A percentile compares a stretch with the other conserved stretches of the same genome.
Evolutionary conservation across 2,329 filamentous ascomycete genomes (phyloP).

Genomic region (Tolypocladium cylindrosporum): DNA sequence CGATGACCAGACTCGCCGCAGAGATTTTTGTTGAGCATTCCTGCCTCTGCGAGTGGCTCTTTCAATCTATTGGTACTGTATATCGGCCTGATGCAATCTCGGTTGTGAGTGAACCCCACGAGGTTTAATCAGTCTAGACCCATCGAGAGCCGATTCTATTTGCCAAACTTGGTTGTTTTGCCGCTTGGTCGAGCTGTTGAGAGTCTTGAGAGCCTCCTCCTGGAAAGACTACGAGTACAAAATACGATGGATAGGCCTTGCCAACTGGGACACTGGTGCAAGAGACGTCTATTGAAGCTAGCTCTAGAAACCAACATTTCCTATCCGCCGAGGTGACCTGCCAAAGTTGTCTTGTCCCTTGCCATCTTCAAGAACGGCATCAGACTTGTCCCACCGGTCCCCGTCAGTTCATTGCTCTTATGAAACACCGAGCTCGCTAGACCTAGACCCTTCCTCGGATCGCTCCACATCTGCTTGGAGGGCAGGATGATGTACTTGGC

Average conservation of each 20-base stretch:
- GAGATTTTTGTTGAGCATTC: background rate
- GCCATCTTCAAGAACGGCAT: conserved; percentile 87
- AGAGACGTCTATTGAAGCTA: background rate
- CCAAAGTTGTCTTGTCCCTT: conserved; percentile 63
- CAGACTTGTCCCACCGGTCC: conserved; percentile 78
- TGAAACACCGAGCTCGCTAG: conserved; percentile 29
- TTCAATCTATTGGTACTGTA: background rate
- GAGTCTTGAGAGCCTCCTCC: background rate
- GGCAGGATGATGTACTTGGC: conserved; percentile 84
- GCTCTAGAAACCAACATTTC: background rate
- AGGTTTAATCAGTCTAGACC: background rate
- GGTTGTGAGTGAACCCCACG: background rate
- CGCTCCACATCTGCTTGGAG: conserved; percentile 35
- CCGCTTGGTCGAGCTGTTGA: background rate
- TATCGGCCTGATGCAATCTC: background rate
- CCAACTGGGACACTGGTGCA: background rate
- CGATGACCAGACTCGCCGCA: background rate
- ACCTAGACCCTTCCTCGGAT: conserved; percentile 26
- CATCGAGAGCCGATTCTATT: background rate
- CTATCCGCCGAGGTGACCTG: conserved; percentile 19
- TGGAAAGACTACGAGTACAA: too few species aligned
- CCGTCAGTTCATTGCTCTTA: conserved; percentile 47
- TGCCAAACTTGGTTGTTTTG: background rate
- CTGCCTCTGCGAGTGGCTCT: background rate
- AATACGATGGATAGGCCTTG: background rate